Conservation (phyloP, 805 yeast species). For the Torulaspora microellipsoides region DNA sequence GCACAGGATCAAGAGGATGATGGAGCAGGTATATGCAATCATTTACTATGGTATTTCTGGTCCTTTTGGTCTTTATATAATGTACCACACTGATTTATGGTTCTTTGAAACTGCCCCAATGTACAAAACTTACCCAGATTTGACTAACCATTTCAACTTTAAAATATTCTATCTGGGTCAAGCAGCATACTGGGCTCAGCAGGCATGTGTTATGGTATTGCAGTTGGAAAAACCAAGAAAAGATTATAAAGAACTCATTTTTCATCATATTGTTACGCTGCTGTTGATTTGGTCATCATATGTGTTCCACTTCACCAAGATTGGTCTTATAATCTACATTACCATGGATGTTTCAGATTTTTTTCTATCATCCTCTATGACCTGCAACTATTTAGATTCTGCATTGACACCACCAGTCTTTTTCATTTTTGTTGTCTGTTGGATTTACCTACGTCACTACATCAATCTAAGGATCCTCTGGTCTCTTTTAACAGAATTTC, state of each 20-base stretch:
- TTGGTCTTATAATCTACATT: constrained; percentile 84
- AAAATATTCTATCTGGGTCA: constrained; percentile 84
- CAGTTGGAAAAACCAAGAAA: constrained; percentile 94
- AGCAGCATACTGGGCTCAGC: constrained; percentile 98
- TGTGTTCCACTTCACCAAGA: constrained; percentile 93
- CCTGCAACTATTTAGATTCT: constrained; percentile 77
- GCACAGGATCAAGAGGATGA: constrained; percentile 68
- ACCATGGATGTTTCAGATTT: constrained; percentile 96
- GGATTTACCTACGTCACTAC: constrained; percentile 90
- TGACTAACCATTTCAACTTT: constrained; percentile 59
- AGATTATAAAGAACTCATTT: constrained; percentile 84
- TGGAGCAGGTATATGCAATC: constrained; percentile 88
- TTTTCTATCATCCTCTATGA: constrained; percentile 76
- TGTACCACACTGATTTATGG: constrained; percentile 84
- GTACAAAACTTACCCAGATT: constrained; percentile 80
- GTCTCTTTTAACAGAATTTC: constrained; percentile 82
- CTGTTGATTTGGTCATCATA: constrained; percentile 82
- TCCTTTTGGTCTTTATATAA: constrained; percentile 83
- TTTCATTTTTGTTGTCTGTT: constrained; percentile 57
- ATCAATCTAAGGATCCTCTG: constrained; percentile 74
- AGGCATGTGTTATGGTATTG: constrained; percentile 72
- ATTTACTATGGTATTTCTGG: constrained; percentile 77
- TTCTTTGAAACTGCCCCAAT: constrained; percentile 79
- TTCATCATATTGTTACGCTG: constrained; percentile 91
- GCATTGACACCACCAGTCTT: constrained; percentile 60